phyloP scores from a whole-genome alignment of 495 filamentous ascomycete genomes.

The Chaetomium cochliodes region DNA sequence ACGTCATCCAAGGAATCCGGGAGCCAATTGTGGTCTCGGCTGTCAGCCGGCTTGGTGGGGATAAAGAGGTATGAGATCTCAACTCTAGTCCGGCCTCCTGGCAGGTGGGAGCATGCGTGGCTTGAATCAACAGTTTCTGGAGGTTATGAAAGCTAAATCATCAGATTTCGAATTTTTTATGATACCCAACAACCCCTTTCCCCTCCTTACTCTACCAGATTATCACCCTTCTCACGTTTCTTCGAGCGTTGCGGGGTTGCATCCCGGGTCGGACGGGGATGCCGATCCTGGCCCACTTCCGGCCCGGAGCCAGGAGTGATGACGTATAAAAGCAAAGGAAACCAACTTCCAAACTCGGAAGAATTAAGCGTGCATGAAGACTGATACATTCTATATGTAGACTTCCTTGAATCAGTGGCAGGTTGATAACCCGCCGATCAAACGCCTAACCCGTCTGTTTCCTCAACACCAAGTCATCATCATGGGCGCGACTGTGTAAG shows the following conservation, averaged over 20 bases:
- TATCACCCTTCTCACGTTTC: background rate
- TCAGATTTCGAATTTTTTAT: background rate
- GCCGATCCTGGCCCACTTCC: constrained; percentile 8
- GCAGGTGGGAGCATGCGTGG: background rate
- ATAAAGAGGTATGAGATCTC: background rate
- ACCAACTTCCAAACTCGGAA: background rate
- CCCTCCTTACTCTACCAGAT: background rate
- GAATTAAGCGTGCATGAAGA: background rate
- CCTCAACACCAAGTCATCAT: background rate
- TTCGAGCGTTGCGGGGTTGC: background rate
- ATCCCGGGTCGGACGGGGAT: background rate
- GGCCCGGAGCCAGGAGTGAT: constrained; percentile 1
- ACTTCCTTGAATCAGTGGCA: background rate
- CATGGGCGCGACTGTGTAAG: background rate
- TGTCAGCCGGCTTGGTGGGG: background rate
- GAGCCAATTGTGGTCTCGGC: background rate
- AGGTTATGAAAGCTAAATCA: background rate
- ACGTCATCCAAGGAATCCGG: constrained; percentile 2
- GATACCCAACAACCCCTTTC: background rate
- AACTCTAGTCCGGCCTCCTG: background rate
- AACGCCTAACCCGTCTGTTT: too few relatives aligned
- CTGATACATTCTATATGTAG: background rate
- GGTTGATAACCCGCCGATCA: background rate
- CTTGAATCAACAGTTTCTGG: background rate
- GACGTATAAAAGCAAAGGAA: background rate